A percentile compares a stretch with the other conserved stretches of the same genome.
phyloP scores from a whole-genome alignment of 2,329 filamentous ascomycete species.

The Penicillium hesseltinei region DNA sequence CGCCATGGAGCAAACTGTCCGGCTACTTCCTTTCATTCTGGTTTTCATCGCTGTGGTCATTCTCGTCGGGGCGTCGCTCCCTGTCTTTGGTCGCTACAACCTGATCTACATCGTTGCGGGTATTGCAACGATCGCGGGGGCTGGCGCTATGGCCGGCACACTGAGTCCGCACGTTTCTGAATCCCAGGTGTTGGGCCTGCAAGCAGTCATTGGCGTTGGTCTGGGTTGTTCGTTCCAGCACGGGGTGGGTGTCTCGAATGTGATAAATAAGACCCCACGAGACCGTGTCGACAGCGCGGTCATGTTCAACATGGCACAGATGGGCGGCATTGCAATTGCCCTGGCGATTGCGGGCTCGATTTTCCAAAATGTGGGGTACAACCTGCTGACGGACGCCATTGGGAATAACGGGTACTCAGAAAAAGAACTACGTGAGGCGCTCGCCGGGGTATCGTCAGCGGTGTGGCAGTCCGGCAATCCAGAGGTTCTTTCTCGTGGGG shows the following conservation, averaged over 20 bases:
- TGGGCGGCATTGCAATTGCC: background rate
- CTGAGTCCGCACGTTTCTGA: background rate
- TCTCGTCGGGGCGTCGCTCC: background rate
- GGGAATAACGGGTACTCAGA: background rate
- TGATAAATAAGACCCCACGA: background rate
- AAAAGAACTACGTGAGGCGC: background rate
- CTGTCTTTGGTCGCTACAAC: background rate
- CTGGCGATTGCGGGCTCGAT: background rate
- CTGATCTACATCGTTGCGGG: background rate
- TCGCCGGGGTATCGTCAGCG: background rate
- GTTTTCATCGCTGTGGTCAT: background rate
- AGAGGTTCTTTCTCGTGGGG: background rate
- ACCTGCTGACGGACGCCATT: background rate
- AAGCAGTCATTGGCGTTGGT: background rate
- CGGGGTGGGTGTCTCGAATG: background rate
- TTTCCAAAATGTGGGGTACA: background rate
- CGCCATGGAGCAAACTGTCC: background rate
- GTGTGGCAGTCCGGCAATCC: background rate
- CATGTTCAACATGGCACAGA: background rate
- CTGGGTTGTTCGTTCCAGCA: background rate
- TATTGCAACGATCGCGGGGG: background rate
- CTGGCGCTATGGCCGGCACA: background rate
- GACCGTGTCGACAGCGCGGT: background rate
- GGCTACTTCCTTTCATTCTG: background rate
- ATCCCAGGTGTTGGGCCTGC: background rate